Base-by-base conservation (phyloP, 140 eudicot species). In the Erigeron philadelphicus region DNA sequence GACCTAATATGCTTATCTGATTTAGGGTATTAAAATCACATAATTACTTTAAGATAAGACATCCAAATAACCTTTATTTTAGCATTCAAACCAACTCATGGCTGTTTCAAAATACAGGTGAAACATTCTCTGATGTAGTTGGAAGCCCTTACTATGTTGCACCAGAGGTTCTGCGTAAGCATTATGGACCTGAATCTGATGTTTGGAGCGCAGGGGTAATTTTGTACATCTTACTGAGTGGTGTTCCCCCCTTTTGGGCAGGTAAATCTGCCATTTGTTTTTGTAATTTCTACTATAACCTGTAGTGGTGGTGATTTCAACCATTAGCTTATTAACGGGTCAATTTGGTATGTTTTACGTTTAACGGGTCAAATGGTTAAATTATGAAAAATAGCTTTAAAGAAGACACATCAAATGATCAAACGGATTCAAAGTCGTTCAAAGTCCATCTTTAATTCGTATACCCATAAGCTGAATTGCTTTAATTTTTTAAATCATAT, bases 171-270 rank as follows among this genome's bases (percentile, higher is more conserved):
- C 57, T 89, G 66, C 86, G 87, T 61, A 89, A 89, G 76, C 88
- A 82, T 76, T 89, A 89, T 78, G 96, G 96, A 65, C 90, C 86
- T 8, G 96, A 89, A 79, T 79, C 96, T 23, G 96, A 89, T 78
- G 95, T 89, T 48, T 89, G 96, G 96, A 89, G 96, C 58, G 96
- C 96, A 46, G 96, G 96, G 62, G 95, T 89, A 46, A 89, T 89
- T 56, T 62, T 89, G 79, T 89, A 89, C 81, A 89, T 89, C 64
- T 80, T 89, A 80, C 85, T 88, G 0, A 83, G 96, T 19, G 96
- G 96, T 31, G 96, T 86, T 49, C 96, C 96, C 35, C 96, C 96
- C 67, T 88, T 83, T 77, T 88, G 96, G 96, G 96, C 96, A 68
- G 96, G 96, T 88, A 73, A 17, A 19, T 61, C 5, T 40, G 21